These are phyloP conservation scores for Leptodermis oblonga DNA, from an alignment of 257 asterid genomes.

Conservation along the genomic window DNA sequence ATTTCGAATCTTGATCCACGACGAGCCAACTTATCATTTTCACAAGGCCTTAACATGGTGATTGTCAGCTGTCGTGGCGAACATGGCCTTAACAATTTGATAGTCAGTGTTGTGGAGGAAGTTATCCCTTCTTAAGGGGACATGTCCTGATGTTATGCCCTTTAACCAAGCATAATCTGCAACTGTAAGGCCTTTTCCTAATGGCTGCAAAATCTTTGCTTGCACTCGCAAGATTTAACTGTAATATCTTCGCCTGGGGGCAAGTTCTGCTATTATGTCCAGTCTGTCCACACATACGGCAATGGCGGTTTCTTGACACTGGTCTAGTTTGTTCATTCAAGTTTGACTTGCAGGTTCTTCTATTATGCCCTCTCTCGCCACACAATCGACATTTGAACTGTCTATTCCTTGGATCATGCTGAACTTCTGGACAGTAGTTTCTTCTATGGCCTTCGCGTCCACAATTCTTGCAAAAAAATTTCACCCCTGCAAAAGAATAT, in stretches of 20 bases:
- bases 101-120: too few species aligned
- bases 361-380: constrained; percentile 85
- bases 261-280: constrained; percentile 82
- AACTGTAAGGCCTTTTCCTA: constrained; percentile 29
- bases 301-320: constrained; percentile 40
- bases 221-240: constrained; percentile 17
- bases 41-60: too few species aligned
- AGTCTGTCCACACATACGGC: constrained; percentile 58
- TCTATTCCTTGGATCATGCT: constrained; percentile 25
- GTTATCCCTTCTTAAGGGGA: constrained; percentile 28
- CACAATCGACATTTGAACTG: constrained; percentile 66
- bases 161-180: constrained; percentile 41
- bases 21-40: too few species aligned
- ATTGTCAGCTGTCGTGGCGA: not conserved
- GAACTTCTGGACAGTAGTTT: constrained; percentile 68
- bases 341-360: constrained; percentile 70
- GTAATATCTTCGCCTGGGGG: constrained; percentile 31
- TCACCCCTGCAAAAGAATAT: constrained; percentile 45
- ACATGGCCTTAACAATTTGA: not conserved
- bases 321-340: constrained; percentile 21
- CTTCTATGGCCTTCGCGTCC: constrained; percentile 87
- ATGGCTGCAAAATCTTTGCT: constrained; percentile 18
- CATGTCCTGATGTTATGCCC: constrained; percentile 68
- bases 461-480: constrained; percentile 67
- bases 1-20: not conserved